These are phyloP conservation scores for Corchorus olitorius DNA, from an alignment of 345 rosid genomes.

Conservation along the genomic window DNA sequence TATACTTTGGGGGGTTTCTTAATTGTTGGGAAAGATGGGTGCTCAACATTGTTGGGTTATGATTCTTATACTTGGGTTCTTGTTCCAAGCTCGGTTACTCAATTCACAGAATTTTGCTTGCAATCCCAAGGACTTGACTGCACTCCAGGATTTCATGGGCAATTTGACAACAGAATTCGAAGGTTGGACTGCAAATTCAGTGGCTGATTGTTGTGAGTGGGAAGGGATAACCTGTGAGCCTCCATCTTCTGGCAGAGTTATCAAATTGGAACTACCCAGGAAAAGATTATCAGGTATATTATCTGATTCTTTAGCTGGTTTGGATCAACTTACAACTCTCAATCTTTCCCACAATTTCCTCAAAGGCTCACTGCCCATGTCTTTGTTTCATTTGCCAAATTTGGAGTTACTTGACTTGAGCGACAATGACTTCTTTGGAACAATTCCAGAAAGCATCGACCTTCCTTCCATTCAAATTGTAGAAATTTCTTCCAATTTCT, in stretches of 20 bases:
- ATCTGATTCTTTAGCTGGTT: too few species aligned
- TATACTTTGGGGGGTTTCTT: not conserved
- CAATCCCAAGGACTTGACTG: conserved; percentile 48
- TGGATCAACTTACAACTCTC: too few species aligned
- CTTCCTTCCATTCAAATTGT: too few species aligned
- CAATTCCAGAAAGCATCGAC: too few species aligned
- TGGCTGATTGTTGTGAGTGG: conserved; percentile 73
- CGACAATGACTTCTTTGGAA: too few species aligned
- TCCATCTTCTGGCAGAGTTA: conserved; percentile 41
- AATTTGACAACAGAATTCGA: conserved; percentile 39
- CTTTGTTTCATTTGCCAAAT: too few species aligned
- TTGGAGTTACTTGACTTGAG: too few species aligned
- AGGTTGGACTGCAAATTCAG: conserved; percentile 42
- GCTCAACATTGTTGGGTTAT: conserved; percentile 33
- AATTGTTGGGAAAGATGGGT: too few species aligned
- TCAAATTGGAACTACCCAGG: conserved; percentile 37
- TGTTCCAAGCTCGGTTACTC: conserved; percentile 29
- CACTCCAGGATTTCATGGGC: conserved; percentile 44
- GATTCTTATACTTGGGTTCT: conserved; percentile 34
- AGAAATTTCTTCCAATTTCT: too few species aligned
- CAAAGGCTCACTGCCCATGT: too few species aligned
- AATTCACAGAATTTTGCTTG: conserved; percentile 50
- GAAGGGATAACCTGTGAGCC: conserved; percentile 52
- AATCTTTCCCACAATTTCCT: too few species aligned
- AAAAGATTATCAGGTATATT: conserved; percentile 39